Percentiles rank a stretch among this genome's conserved stretches.
Evolutionary conservation across 768 basidiomycete genomes (phyloP).

Genomic region (Stropharia rugosoannulata): DNA sequence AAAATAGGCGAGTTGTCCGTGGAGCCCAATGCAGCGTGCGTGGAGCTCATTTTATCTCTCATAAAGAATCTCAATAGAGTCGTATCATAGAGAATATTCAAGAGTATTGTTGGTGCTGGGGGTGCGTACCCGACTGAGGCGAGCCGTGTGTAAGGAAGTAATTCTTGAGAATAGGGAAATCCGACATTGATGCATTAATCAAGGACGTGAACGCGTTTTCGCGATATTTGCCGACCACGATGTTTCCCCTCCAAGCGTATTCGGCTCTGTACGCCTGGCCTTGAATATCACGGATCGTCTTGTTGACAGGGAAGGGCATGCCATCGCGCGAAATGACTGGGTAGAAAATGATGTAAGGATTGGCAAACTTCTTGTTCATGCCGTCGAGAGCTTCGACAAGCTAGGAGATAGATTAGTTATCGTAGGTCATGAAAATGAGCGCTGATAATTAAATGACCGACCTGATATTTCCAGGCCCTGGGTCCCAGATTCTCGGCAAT

Average conservation of each 20-base stretch:
- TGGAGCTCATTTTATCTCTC: not conserved
- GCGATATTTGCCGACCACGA: constrained; percentile 72
- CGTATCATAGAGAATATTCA: not conserved
- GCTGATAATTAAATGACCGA: constrained; percentile 28
- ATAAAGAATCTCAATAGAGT: not conserved
- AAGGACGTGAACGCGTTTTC: constrained; percentile 55
- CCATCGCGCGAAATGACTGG: constrained; percentile 74
- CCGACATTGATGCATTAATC: constrained; percentile 78
- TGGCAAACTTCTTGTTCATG: constrained; percentile 76
- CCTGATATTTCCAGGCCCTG: constrained; percentile 74
- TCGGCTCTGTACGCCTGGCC: constrained; percentile 59
- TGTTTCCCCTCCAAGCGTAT: constrained; percentile 76
- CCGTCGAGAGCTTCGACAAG: constrained; percentile 74
- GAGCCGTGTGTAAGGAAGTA: constrained; percentile 69
- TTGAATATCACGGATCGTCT: constrained; percentile 73
- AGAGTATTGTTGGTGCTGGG: not conserved
- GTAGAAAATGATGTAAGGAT: constrained; percentile 83
- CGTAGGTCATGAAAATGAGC: constrained; percentile 12
- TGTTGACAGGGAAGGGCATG: constrained; percentile 82
- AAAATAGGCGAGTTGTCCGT: too few species aligned
- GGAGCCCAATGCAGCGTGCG: too few species aligned
- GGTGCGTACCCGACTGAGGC: not conserved
- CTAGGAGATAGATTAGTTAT: constrained; percentile 32
- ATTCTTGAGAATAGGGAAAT: constrained; percentile 81
- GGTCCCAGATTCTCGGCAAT: constrained; percentile 71